phyloP scores from a whole-genome alignment of 129 eudicot genomes.

The Chrysanthemum lavandulifolium region DNA sequence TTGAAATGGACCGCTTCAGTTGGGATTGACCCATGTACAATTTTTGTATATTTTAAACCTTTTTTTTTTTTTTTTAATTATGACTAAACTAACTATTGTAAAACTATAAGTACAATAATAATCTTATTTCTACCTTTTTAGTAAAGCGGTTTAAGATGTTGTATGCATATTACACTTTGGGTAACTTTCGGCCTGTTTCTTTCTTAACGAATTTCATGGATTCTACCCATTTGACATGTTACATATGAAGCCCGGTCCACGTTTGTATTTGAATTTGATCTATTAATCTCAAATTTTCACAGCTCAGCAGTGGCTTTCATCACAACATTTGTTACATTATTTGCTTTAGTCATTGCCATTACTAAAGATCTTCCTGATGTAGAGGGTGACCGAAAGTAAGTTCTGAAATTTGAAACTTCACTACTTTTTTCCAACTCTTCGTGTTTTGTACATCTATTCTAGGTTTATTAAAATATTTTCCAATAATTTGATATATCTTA shows the following conservation, averaged over 20 bases:
- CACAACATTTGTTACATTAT: slow-evolving; percentile 93
- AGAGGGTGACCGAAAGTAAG: slow-evolving; percentile 99
- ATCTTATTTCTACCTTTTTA: no score
- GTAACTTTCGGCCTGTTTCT: neutral
- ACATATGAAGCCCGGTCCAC: neutral
- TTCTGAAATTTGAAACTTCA: slow-evolving; percentile 9
- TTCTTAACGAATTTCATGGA: no score
- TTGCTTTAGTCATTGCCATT: slow-evolving; percentile 96
- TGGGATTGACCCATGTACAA: no score
- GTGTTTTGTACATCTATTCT: slow-evolving; percentile 2
- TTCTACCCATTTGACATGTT: slow-evolving; percentile 3
- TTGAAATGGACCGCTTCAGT: neutral
- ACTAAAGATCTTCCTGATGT: slow-evolving; percentile 99
- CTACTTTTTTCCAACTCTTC: neutral
- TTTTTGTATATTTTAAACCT: no score
- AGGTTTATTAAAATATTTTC: no score
- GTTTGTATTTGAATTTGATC: slow-evolving; percentile 4
- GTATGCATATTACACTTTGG: no score
- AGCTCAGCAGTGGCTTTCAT: slow-evolving; percentile 96
- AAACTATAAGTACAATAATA: no score
- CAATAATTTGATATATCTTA: no score
- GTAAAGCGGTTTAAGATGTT: no score
- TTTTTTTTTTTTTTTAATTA: no score
- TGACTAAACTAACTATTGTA: no score
- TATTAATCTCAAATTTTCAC: slow-evolving; percentile 22